Conservation (phyloP, 805 yeast species). For the Starmera quercuum region DNA sequence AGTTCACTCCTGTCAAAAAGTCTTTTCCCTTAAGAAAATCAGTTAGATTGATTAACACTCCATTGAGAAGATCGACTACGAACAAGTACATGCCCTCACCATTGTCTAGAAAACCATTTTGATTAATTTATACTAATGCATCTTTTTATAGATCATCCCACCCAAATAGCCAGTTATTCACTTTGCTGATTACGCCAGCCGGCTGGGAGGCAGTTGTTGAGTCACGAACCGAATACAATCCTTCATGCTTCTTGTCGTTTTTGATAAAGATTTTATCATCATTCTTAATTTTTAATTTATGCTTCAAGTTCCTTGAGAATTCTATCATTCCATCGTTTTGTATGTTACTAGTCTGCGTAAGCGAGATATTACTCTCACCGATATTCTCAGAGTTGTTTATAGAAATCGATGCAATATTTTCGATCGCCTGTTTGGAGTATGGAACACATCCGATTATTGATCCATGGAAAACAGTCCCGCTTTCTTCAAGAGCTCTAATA, state of each 20-base stretch:
- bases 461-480: slow-evolving; percentile 67
- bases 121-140: slow-evolving; percentile 1
- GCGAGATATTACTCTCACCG: slow-evolving; percentile 26
- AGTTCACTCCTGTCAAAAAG: slow-evolving; percentile 21
- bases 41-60: slow-evolving; percentile 2
- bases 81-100: slow-evolving; percentile 17
- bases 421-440: slow-evolving; percentile 52
- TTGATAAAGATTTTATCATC: slow-evolving; percentile 33
- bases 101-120: slow-evolving; percentile 9
- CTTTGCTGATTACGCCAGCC: slow-evolving; percentile 19
- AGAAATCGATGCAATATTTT: slow-evolving; percentile 42
- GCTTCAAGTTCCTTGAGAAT: slow-evolving; percentile 10
- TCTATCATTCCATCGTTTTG: slow-evolving; percentile 8
- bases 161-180: slow-evolving; percentile 45
- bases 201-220: slow-evolving; percentile 11
- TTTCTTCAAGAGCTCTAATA: slow-evolving; percentile 75
- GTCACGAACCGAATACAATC: slow-evolving; percentile 19
- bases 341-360: slow-evolving; percentile 5
- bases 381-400: slow-evolving; percentile 39
- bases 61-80: neutral
- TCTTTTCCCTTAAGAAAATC: slow-evolving; percentile 11
- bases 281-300: slow-evolving; percentile 29
- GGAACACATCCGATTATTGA: slow-evolving; percentile 62
- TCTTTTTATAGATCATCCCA: slow-evolving; percentile 45
- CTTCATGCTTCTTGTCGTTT: slow-evolving; percentile 9